Evolutionary conservation across 2,329 filamentous ascomycete genomes (phyloP), one percentile per base, ranked within the genome.

Genomic region (Fusarium duplospermum): DNA sequence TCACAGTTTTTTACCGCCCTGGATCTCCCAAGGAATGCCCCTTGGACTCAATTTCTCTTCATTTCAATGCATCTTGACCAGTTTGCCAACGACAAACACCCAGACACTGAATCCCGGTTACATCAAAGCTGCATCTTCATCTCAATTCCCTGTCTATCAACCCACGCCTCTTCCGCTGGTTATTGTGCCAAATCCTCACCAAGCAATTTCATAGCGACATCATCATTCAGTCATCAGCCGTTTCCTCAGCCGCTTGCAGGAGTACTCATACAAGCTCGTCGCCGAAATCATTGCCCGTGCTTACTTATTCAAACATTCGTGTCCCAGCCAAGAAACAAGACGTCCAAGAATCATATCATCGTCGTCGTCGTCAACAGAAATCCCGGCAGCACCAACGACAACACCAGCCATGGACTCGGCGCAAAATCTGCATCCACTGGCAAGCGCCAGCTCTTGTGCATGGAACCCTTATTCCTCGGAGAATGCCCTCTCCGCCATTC

Each of bases 141-240:
- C 61, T 66, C 35, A 60, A 66, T 66, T 71, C 66, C 64, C 62
- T 40, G 52, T 73, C 72, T 73, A 71, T 75, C 50, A 58, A 50
- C 45, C 42, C 65, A 58, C 62, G 40, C 64, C 42, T 69, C 63
- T 36, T 42, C 61, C 50, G 42, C 47, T 52, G 56, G 42, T 61
- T 62, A 65, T 66, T 52, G 57, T 71, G 20, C 57, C 65, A 60
- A 60, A 68, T 64, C 63, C 54, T 59, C 62, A 57, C 66, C 72
- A 70, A 72, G 66, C 68, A 75, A 68, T 72, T 71, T 77, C 77
- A 71, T 78, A 76, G 70, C 72, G 69, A 71, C 76, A 79, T 79
- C 73, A 77, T 79, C 77, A 78, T 79, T 78, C 73, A 79, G 75
- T 79, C 77, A 77, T 79, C 77, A 78, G 78, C 64, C 77, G 72